Conservation (phyloP, 257 asterid genomes). For the Capsicum rhomboideum region DNA sequence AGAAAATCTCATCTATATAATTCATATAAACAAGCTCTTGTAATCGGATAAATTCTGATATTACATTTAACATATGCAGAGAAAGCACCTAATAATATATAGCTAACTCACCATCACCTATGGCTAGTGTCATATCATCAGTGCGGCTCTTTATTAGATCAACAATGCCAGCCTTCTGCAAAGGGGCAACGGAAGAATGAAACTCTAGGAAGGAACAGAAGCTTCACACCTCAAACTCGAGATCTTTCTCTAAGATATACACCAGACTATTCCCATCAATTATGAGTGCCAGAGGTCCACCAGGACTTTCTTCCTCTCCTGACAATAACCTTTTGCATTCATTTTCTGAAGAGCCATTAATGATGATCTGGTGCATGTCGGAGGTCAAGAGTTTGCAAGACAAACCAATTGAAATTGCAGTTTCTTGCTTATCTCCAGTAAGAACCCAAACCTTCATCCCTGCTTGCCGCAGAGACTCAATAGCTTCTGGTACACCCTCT, state of each 20-base stretch:
- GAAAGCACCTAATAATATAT: slow-evolving; percentile 1
- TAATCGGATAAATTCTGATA: neutral
- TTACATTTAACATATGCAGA: slow-evolving; percentile 16
- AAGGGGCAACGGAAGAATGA: slow-evolving; percentile 51
- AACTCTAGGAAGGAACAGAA: neutral
- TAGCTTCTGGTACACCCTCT: slow-evolving; percentile 93
- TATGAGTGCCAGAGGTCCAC: slow-evolving; percentile 61
- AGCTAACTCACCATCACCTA: slow-evolving; percentile 85
- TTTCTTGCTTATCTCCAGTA: slow-evolving; percentile 98
- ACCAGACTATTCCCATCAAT: slow-evolving; percentile 97
- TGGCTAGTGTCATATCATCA: slow-evolving; percentile 93
- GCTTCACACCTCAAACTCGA: slow-evolving; percentile 68
- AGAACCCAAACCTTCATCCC: slow-evolving; percentile 98
- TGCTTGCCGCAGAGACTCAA: slow-evolving; percentile 86
- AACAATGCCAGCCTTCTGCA: slow-evolving; percentile 97
- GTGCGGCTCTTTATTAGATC: slow-evolving; percentile 83
- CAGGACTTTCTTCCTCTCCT: slow-evolving; percentile 33
- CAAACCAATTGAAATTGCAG: slow-evolving; percentile 90
- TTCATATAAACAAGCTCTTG: neutral
- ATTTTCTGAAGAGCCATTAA: slow-evolving; percentile 78
- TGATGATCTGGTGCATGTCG: slow-evolving; percentile 73
- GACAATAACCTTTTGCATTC: slow-evolving; percentile 70
- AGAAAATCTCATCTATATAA: neutral
- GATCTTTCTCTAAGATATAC: slow-evolving; percentile 85
- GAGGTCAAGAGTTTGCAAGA: slow-evolving; percentile 88